Conservation (phyloP, 768 basidiomycete genomes). For the Russula ochroleuca region DNA sequence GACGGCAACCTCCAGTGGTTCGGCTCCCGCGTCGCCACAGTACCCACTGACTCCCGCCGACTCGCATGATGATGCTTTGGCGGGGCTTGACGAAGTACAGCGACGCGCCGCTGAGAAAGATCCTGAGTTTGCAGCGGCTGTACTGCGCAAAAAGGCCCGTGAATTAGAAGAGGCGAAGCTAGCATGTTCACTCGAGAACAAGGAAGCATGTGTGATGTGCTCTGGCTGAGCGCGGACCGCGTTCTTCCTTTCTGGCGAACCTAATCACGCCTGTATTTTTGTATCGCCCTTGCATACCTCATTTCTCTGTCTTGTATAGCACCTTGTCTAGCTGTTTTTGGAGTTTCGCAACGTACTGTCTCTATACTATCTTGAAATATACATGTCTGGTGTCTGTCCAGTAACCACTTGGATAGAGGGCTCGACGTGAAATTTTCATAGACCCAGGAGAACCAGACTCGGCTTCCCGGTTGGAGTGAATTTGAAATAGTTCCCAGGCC, state of each 20-base stretch:
- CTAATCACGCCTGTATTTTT: neutral
- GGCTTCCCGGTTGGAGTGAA: too few relatives aligned
- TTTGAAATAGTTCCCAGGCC: too few relatives aligned
- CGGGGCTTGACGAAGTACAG: conserved; percentile 46
- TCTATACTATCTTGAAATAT: neutral
- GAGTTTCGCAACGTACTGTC: neutral
- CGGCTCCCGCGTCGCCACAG: conserved; percentile 33
- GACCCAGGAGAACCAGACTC: too few relatives aligned
- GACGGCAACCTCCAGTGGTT: conserved; percentile 27
- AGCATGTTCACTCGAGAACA: conserved; percentile 85
- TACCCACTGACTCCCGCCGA: conserved; percentile 27
- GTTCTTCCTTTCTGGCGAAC: neutral
- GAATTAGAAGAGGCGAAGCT: conserved; percentile 80
- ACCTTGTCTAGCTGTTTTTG: neutral
- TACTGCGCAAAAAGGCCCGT: conserved; percentile 62
- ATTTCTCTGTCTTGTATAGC: neutral
- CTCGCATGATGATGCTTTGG: conserved; percentile 31
- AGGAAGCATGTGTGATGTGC: conserved; percentile 92
- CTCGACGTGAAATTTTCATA: too few relatives aligned
- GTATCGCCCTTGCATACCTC: neutral
- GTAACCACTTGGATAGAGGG: too few relatives aligned
- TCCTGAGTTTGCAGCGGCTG: conserved; percentile 77
- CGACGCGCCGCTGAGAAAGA: conserved; percentile 53
- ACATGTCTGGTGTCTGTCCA: too few relatives aligned
- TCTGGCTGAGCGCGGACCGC: conserved; percentile 51